Evolutionary conservation across 345 rosid species (phyloP), one percentile per base, ranked within the genome.

Genomic region (Odontarrhena argentea): DNA sequence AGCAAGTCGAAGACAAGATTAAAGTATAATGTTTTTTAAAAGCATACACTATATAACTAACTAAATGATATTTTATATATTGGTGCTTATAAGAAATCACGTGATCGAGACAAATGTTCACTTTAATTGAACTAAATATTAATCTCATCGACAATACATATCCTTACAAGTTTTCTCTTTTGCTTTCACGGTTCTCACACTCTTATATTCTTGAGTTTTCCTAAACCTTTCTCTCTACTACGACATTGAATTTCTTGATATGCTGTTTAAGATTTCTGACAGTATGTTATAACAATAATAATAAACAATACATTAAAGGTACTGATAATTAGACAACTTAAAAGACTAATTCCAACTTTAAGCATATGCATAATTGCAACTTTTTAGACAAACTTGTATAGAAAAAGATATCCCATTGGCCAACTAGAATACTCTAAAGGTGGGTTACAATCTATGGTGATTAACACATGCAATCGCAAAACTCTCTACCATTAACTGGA

Each of bases 111-210:
- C 73, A 74, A 74, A 67, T 60, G 53, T 60, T 28, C 59, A 74
- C 77, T 67, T 67, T 74, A 46, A 36, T 71, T 54, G 47, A 58
- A 8, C 32, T 45, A 59, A 51, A 30, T 11, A 72, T 34, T 65
- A 55, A 63, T 65, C 70, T 5, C 47, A 25, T 44, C 32, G 56
- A 60, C 47, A 59, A 45, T 59, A 36, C 46, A 40, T 1, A 63
- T 65, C 53, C 35, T 65, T 34, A 48, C 67, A 52, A 59, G 13
- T 53, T 66, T 52, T 67, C 15, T 67, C 59, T 74, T 74, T 73
- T 67, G 47, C 63, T 73, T 60, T 73, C 73, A 73, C 73, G 9
- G 50, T 53, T 53, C 28, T 73, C 77, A 60, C 68, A 67, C 68
- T 35, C 61, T 73, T 58, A 25, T 65, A 58, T 67, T 60, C 57